A percentile compares a stretch with the other conserved stretches of the same genome.
phyloP scores from a whole-genome alignment of 305 asterid species.

The Petunia hybrid region DNA sequence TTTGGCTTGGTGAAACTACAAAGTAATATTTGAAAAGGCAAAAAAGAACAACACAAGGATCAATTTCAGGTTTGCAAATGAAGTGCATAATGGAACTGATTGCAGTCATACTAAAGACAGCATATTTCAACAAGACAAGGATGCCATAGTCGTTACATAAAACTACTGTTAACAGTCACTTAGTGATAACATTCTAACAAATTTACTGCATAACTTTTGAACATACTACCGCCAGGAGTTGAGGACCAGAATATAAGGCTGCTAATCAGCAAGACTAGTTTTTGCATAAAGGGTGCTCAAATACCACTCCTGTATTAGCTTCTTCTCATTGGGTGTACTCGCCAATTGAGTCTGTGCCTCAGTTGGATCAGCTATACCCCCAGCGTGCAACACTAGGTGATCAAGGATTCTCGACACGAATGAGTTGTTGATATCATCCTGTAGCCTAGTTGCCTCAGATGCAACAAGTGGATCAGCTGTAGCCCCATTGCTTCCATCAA shows the following conservation, averaged over 20 bases:
- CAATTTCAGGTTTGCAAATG: neutral
- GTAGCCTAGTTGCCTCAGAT: neutral
- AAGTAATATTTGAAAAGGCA: too few species aligned
- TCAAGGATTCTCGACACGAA: too few species aligned
- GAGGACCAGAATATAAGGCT: neutral
- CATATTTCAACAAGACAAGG: neutral
- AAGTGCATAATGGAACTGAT: neutral
- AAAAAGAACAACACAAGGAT: too few species aligned
- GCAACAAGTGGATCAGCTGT: neutral
- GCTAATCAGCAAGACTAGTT: neutral
- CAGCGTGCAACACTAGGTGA: too few species aligned
- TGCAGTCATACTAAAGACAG: neutral
- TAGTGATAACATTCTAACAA: neutral
- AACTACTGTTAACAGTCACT: neutral
- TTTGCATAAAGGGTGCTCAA: neutral
- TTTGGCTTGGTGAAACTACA: conserved; percentile 85
- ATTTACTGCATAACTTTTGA: neutral
- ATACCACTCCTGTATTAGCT: neutral
- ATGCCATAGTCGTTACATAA: neutral
- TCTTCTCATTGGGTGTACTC: neutral
- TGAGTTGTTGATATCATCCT: too few species aligned
- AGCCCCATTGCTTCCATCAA: neutral
- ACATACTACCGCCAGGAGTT: neutral
- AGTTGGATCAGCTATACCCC: too few species aligned
- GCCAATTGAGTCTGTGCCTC: too few species aligned